Conservation (phyloP, 441 rosid genomes). For the Brassica balearica region DNA sequence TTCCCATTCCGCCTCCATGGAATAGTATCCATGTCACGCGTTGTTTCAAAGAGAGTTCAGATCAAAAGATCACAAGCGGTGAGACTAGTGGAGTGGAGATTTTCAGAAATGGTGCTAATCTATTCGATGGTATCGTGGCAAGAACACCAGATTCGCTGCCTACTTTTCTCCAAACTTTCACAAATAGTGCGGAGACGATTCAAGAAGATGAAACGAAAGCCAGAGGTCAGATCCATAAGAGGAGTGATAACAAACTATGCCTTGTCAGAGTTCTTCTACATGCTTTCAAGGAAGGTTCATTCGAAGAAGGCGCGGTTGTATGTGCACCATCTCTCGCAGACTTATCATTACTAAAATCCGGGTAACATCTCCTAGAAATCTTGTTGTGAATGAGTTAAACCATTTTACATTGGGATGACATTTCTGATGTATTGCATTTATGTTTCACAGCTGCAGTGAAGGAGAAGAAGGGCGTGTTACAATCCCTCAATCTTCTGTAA, state of each 20-base stretch:
- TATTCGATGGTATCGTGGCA: slow-evolving; percentile 58
- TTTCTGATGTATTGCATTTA: neutral
- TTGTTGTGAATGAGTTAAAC: slow-evolving; percentile 12
- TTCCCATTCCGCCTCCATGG: slow-evolving; percentile 86
- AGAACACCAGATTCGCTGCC: slow-evolving; percentile 62
- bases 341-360: slow-evolving; percentile 61
- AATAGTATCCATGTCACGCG: slow-evolving; percentile 50
- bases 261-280: slow-evolving; percentile 79
- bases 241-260: slow-evolving; percentile 52
- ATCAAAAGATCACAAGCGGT: slow-evolving; percentile 37
- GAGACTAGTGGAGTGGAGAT: slow-evolving; percentile 31
- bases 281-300: slow-evolving; percentile 77
- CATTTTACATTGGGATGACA: slow-evolving; percentile 20
- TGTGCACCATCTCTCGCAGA: slow-evolving; percentile 70
- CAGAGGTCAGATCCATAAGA: slow-evolving; percentile 41
- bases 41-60: slow-evolving; percentile 37
- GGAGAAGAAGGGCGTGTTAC: slow-evolving; percentile 50
- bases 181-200: slow-evolving; percentile 46
- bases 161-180: slow-evolving; percentile 50
- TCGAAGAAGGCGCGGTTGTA: slow-evolving; percentile 89
- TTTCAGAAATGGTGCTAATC: slow-evolving; percentile 31
- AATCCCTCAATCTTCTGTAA: slow-evolving; percentile 60
- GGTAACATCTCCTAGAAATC: slow-evolving; percentile 47
- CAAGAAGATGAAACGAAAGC: slow-evolving; percentile 44
- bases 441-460: slow-evolving; percentile 53